Evolutionary conservation across 202 grass and related monocot genomes (phyloP), one percentile per base, ranked within the genome.

Genomic region (Schoenoplectus triqueter): DNA sequence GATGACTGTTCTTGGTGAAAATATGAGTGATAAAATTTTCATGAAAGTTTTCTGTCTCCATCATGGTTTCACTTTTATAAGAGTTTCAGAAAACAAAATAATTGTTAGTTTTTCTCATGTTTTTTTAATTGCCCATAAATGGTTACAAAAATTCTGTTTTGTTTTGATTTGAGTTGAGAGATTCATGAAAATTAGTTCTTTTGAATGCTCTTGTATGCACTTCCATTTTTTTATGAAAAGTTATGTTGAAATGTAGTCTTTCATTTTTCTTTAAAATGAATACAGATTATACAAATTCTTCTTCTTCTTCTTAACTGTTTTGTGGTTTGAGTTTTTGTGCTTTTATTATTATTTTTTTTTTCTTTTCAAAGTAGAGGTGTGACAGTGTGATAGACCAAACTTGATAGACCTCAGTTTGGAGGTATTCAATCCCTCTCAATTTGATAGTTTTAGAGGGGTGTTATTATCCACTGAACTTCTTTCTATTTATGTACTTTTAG

Each of bases 21-120:
- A n/a, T 17, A 78, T 60, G 74, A 42, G 6, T n/a, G 54, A 78
- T 5, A 78, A 60, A 50, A 74, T n/a, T n/a, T 14, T 60, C 39
- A 31, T 15, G 14, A 15, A 78, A 60, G 14, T 44, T 78, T 6
- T 73, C 9, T 72, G 6, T 20, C 45, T 19, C 13, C 31, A 8
- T 78, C 51, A 42, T 60, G 39, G 13, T 55, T 78, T n/a, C 10
- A 77, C 21, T 77, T 57, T 41, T 77, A 2, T 75, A 55, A 75
- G 47, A 75, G 48, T 54, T 76, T 73, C 46, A 51, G 39, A 69
- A 49, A 45, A 75, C 1, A 39, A 51, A 49, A 77, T 56, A 40
- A 56, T 2, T 40, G 7, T 77, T n/a, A 20, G 14, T 77, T 51
- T 77, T 55, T 11, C 7, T 56, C 56, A 44, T 60, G 60, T 78